phyloP scores from a whole-genome alignment of 2,329 filamentous ascomycete species.

The Emmonsia crescens region DNA sequence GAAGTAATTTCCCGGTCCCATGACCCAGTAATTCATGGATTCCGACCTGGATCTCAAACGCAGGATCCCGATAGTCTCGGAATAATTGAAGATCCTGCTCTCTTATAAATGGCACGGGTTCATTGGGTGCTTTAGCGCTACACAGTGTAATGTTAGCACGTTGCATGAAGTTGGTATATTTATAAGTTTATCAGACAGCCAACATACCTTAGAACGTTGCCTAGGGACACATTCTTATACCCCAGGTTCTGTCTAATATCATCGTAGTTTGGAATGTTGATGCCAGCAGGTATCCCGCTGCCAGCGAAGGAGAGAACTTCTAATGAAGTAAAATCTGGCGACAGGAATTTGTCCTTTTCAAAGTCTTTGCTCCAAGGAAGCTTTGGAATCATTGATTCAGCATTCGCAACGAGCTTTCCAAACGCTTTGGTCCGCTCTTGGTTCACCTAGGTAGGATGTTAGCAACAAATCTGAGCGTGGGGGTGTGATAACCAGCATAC shows the following conservation, averaged over 20 bases:
- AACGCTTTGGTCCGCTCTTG: conserved; percentile 83
- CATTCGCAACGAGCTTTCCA: conserved; percentile 68
- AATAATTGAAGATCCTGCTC: conserved; percentile 67
- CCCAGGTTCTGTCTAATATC: conserved; percentile 51
- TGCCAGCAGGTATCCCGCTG: conserved; percentile 51
- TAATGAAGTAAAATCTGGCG: conserved; percentile 88
- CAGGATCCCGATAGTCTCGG: conserved; percentile 69
- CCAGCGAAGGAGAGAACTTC: conserved; percentile 77
- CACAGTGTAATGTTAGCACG: not conserved
- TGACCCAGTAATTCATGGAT: conserved; percentile 84
- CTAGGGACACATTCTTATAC: conserved; percentile 68
- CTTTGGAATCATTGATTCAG: conserved; percentile 73
- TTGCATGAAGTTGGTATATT: not conserved
- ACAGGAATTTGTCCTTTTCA: conserved; percentile 92
- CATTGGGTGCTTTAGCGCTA: conserved; percentile 80
- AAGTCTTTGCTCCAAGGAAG: conserved; percentile 82
- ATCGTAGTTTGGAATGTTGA: conserved; percentile 49
- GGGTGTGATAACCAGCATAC: conserved; percentile 17
- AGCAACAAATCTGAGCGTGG: conserved; percentile 18
- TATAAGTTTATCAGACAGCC: not conserved
- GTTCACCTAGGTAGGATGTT: conserved; percentile 53
- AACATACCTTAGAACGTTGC: conserved; percentile 58
- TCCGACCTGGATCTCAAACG: conserved; percentile 93
- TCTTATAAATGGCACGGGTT: conserved; percentile 83
- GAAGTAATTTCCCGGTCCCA: conserved; percentile 84